Evolutionary conservation across 768 basidiomycete genomes (phyloP), one percentile per base, ranked within the genome.

Genomic region (Trametes gibbosa): DNA sequence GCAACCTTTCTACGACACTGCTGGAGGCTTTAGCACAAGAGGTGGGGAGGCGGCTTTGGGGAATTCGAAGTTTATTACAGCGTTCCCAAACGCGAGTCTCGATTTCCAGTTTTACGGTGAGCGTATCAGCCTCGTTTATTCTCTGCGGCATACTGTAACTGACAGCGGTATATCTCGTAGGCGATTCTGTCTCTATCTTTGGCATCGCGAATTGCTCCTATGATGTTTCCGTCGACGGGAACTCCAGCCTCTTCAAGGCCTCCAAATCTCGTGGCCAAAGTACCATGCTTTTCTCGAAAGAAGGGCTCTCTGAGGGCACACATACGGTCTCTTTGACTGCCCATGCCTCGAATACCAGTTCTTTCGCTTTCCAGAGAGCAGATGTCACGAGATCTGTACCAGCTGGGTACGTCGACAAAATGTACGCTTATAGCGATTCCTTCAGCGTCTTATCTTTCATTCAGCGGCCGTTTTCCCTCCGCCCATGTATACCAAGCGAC

Each of bases 171-270:
- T 13, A 24, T 40, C 19, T 9, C 19, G 6, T 65, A 89, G 88
- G 89, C 35, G 87, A 81, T 24, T 84, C 81, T 19, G 82, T 90
- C 27, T 75, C 82, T 62, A 74, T 90, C 29, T 63, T 78, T 25
- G 89, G 89, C 37, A 79, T 74, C 1, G 73, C 72, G 1, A 65
- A 73, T 41, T 58, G 74, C 41, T 56, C 70, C 27, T 87, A 81
- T 67, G 67, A 69, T 13, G 66, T 87, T 50, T 72, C 71, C 5
- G 71, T 89, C 53, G 87, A 90, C 66, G 79, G 80, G 43, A 29
- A 49, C 23, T 39, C 46, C 6, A 45, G 43, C 34, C 42, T 43
- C 21, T 53, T 59, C 14, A 24, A 37, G 10, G 42, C 61, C 21
- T 27, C 61, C 21, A 37, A 48, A 17, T n/a, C n/a, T n/a, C 21